phyloP scores from a whole-genome alignment of 2,329 filamentous ascomycete genomes.

The Cordyceps farinosa region DNA sequence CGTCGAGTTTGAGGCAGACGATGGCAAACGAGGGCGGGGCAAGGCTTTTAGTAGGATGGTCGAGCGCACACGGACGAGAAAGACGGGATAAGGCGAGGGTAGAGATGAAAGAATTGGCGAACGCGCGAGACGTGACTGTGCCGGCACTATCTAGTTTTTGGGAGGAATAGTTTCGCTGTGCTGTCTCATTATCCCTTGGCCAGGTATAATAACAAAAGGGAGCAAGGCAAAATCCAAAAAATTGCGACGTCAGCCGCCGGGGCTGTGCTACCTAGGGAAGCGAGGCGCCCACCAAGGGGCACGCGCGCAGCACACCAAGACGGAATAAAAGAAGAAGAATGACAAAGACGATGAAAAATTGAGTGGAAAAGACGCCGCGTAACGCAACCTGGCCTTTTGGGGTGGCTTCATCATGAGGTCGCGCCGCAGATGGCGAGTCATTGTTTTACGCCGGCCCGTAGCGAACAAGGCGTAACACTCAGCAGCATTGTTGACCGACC shows the following conservation, averaged over 20 bases:
- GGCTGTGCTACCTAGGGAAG: conserved; percentile 12
- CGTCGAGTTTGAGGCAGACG: not conserved
- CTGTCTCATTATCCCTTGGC: not conserved
- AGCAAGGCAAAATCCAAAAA: not conserved
- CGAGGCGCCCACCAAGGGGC: not conserved
- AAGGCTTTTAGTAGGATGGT: not conserved
- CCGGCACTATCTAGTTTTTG: not conserved
- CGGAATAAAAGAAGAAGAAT: not conserved
- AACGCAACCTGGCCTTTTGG: not conserved
- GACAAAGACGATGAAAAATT: not conserved
- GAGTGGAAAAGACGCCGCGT: not conserved
- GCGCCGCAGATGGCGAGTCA: not conserved
- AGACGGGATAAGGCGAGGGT: not conserved
- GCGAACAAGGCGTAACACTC: not conserved
- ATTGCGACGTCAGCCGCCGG: conserved; percentile 15
- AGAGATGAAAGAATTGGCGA: not conserved
- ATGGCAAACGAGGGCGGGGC: conserved; percentile 5
- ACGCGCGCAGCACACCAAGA: not conserved
- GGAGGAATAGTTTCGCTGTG: not conserved
- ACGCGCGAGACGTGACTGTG: not conserved
- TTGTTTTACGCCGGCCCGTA: conserved; percentile 1
- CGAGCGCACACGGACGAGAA: not conserved
- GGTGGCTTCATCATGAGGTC: not conserved
- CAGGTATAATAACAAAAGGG: not conserved
- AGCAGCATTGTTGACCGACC: too few relatives aligned